Conservation (phyloP, 2,329 filamentous ascomycete genomes). For the Paraphaeosphaeria sporulosa region DNA sequence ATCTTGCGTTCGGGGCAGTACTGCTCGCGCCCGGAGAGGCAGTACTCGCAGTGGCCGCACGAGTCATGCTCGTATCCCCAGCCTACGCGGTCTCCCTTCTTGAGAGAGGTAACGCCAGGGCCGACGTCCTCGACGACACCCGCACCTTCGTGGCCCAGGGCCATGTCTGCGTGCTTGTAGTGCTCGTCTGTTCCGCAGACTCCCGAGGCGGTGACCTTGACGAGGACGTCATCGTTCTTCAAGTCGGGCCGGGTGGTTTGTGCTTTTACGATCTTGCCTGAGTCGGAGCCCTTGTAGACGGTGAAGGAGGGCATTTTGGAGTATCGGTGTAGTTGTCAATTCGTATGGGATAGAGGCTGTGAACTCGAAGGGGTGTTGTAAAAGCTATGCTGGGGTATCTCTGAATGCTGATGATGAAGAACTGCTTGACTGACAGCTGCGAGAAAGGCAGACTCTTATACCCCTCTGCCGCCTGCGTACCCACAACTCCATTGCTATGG, state of each 20-base stretch:
- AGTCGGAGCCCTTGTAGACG: constrained; percentile 68
- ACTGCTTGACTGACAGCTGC: background rate
- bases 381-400: background rate
- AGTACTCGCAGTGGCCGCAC: constrained; percentile 49
- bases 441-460: background rate
- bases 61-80: constrained; percentile 58
- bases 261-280: constrained; percentile 62
- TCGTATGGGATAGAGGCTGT: background rate
- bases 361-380: background rate
- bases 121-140: constrained; percentile 60
- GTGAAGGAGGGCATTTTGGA: constrained; percentile 61
- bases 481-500: background rate
- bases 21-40: constrained; percentile 46
- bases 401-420: background rate
- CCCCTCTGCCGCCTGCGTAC: background rate
- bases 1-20: constrained; percentile 50
- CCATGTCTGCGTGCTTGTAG: constrained; percentile 54
- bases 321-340: background rate
- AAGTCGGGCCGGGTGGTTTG: constrained; percentile 56
- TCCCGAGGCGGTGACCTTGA: constrained; percentile 71
- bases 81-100: constrained; percentile 61
- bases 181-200: constrained; percentile 69
- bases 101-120: constrained; percentile 54
- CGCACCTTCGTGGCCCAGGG: constrained; percentile 63
- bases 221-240: constrained; percentile 63